Evolutionary conservation across 1,139 yeast genomes (phyloP).

Genomic region (Meyerozyma guilliermondii): DNA sequence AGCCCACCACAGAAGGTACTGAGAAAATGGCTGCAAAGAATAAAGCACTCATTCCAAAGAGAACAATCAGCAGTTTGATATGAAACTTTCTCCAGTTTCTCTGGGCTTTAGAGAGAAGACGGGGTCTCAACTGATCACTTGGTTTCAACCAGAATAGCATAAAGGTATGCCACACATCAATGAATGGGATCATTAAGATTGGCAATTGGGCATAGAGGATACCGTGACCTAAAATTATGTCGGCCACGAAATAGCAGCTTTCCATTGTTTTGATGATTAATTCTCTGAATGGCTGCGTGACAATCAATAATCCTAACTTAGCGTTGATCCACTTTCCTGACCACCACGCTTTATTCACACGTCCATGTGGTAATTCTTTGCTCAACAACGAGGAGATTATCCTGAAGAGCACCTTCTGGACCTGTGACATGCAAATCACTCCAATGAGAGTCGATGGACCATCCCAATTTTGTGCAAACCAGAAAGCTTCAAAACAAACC

Average conservation of each 20-base stretch:
- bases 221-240: slow-evolving; percentile 47
- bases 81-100: slow-evolving; percentile 23
- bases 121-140: slow-evolving; percentile 41
- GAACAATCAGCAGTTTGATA: slow-evolving; percentile 29
- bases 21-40: slow-evolving; percentile 33
- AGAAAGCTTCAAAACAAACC: slow-evolving; percentile 43
- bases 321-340: slow-evolving; percentile 59
- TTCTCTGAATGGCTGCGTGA: slow-evolving; percentile 54
- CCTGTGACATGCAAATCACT: slow-evolving; percentile 28
- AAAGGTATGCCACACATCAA: slow-evolving; percentile 73
- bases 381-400: slow-evolving; percentile 36
- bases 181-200: slow-evolving; percentile 47
- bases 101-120: slow-evolving; percentile 31
- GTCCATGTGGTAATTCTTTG: slow-evolving; percentile 47
- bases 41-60: slow-evolving; percentile 35
- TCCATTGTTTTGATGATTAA: slow-evolving; percentile 50
- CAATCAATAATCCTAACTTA: slow-evolving; percentile 44
- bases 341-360: slow-evolving; percentile 61
- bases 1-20: slow-evolving; percentile 34
- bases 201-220: slow-evolving; percentile 50
- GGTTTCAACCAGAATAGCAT: slow-evolving; percentile 82
- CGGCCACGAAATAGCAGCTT: slow-evolving; percentile 50
- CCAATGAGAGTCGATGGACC: slow-evolving; percentile 47
- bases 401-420: slow-evolving; percentile 44
- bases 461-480: slow-evolving; percentile 52